These are phyloP conservation scores for Quercus alba DNA, from an alignment of 306 rosid species.

Conservation along the genomic window DNA sequence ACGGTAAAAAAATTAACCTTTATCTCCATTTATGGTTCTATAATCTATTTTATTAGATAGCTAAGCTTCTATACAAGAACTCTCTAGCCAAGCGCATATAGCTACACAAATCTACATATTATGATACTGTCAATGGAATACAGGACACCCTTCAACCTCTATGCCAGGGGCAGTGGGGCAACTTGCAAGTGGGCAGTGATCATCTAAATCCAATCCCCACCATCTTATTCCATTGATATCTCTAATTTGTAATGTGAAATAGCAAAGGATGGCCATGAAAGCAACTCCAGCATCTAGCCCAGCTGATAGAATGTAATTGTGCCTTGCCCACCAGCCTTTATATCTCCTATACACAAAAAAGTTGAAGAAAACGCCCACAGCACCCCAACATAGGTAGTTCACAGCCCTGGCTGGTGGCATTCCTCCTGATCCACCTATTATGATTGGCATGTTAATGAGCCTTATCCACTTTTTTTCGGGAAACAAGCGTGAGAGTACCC, in stretches of 20 bases:
- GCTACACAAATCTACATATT: too few relatives aligned
- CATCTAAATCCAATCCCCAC: constrained; percentile 56
- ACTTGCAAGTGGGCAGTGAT: constrained; percentile 50
- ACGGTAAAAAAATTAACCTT: too few relatives aligned
- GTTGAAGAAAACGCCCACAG: constrained; percentile 68
- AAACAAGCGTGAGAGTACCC: constrained; percentile 37
- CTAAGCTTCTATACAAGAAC: too few relatives aligned
- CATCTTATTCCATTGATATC: constrained; percentile 38
- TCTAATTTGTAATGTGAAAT: constrained; percentile 45
- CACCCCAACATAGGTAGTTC: constrained; percentile 47
- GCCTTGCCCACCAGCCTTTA: constrained; percentile 67
- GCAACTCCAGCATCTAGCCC: constrained; percentile 72
- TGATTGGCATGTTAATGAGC: constrained; percentile 60
- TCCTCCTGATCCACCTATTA: constrained; percentile 19
- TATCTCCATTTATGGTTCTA: too few relatives aligned
- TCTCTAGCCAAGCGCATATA: too few relatives aligned
- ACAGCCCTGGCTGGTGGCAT: constrained; percentile 46
- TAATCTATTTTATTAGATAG: too few relatives aligned
- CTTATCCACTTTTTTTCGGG: constrained; percentile 49
- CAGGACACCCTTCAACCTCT: constrained; percentile 44
- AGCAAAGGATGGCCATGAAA: constrained; percentile 40
- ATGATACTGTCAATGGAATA: neutral
- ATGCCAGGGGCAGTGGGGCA: constrained; percentile 81
- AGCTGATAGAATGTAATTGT: constrained; percentile 67
- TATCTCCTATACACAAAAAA: constrained; percentile 35